Base-by-base conservation (phyloP, 106 monocot genomes). In the Dioscorea alata region DNA sequence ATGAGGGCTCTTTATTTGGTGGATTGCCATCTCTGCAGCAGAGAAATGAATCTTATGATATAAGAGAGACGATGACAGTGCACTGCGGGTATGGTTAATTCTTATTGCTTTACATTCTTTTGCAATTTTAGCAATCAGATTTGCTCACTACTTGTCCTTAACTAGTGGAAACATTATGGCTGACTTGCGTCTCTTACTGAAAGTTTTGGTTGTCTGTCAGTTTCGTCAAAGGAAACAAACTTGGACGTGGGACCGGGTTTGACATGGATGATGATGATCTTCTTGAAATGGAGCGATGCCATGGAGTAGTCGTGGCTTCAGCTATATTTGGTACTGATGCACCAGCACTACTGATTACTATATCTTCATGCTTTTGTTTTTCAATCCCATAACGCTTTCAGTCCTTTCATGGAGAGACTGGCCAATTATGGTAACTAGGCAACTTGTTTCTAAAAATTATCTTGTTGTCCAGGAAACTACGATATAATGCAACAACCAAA, bases 401-500 rank as follows among this genome's bases (percentile, higher is more conserved):
- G 42, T 42, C 42, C 42, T 42, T 42, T 42, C 42, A 42, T 42
- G 42, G 42, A 42, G 42, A 42, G 42, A 5, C 42, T 8, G 42
- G 42, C 42, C 10, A 10, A 8, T 42, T 42, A 42, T 42, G 10
- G 10, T 42, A 2, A 42, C 42, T 8, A 42, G 42, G 42, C 42
- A 42, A 50, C 17, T 23, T 19, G 13, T 74, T 51, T 8, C 5
- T 71, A 66, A 57, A 32, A 34, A 54, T 73, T 62, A 67, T 81
- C 2, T 67, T 33, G 13, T 79, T 60, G 52, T 59, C 20, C 83
- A 97, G 96, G 96, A 73, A 97, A 97, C 63, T 97, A 97, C 81
- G 96, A 97, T 79, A 63, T 97, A 65, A 59, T 97, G 68, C 96
- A 97, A 84, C 86, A 97, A 49, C 96, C 96, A 51, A 92, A 68